These are phyloP conservation scores for Dichotomopilus funicola DNA, from an alignment of 2,329 filamentous ascomycete species.

Conservation along the genomic window DNA sequence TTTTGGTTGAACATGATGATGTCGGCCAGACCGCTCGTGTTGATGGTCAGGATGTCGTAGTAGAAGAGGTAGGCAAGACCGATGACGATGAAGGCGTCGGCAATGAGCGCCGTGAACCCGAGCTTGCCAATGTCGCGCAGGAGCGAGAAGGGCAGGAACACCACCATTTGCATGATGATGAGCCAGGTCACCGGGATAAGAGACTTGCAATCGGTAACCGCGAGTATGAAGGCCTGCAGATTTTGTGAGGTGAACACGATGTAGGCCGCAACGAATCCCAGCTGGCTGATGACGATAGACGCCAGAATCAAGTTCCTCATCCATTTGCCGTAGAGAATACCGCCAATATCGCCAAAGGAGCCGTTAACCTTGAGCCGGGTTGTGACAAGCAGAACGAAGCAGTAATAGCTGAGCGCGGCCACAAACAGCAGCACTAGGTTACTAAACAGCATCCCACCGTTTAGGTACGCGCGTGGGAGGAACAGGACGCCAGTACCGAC, in stretches of 20 bases:
- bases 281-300: constrained; percentile 91
- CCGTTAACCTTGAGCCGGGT: constrained; percentile 79
- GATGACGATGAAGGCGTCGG: constrained; percentile 88
- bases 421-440: constrained; percentile 84
- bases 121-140: constrained; percentile 97
- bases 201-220: constrained; percentile 80
- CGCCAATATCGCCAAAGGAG: constrained; percentile 97
- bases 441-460: constrained; percentile 95
- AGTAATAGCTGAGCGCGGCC: constrained; percentile 87
- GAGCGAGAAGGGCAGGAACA: constrained; percentile 90
- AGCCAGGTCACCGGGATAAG: constrained; percentile 82
- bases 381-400: constrained; percentile 87
- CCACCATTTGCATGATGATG: constrained; percentile 89
- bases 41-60: constrained; percentile 83
- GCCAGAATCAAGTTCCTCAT: constrained; percentile 81
- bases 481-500: constrained; percentile 95
- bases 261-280: constrained; percentile 91
- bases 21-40: constrained; percentile 69
- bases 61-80: constrained; percentile 93
- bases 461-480: constrained; percentile 85
- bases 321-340: constrained; percentile 81
- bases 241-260: constrained; percentile 97
- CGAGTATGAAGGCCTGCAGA: constrained; percentile 86
- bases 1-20: constrained; percentile 84
- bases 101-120: constrained; percentile 86